Base-by-base conservation (phyloP, 1,284 basidiomycete genomes). In the Pseudozyma sp. region DNA sequence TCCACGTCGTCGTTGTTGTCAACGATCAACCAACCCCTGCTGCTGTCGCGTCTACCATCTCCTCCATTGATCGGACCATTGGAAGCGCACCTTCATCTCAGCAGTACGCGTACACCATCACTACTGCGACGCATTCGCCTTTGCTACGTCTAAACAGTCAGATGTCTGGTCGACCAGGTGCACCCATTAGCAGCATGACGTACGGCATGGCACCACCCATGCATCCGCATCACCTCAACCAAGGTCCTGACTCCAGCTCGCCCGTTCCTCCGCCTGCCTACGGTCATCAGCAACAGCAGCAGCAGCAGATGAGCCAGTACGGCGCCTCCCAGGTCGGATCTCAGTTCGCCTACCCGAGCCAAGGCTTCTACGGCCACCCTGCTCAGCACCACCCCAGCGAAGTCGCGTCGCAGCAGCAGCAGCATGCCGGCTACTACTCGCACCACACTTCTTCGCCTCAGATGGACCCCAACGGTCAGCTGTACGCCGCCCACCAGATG, bases 121-220 rank as follows among this genome's bases (percentile, higher is more conserved):
- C 24, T 24, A 24, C 24, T 24, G 24, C 24, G 24, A 24, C 24
- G 24, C 24, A 24, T 24, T 24, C 24, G 35, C 35, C 35, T 5
- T 37, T n/a, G 42, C 42, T 30, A 5, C 24, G 24, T 24, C 4
- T 4, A 24, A 4, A 24, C 4, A 24, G 24, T 50, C 56, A 40
- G 14, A 57, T 61, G 57, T 68, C 61, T 56, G 62, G 56, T 66
- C 54, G 62, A 1, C 56, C 53, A 48, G 48, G 52, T 50, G 45
- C 58, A 24, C 17, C 59, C 16, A 19, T 51, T 19, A 47, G 33
- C 55, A 46, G 46, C 54, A 75, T 75, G 71, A 60, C 61, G 33
- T 75, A 75, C 67, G 67, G 71, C 31, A 75, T 75, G 71, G 62
- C 63, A 43, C 67, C 67, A 17, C 67, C 71, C 1, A 68, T 74